Base-by-base conservation (phyloP, 306 rosid genomes). In the Vicia sativa region DNA sequence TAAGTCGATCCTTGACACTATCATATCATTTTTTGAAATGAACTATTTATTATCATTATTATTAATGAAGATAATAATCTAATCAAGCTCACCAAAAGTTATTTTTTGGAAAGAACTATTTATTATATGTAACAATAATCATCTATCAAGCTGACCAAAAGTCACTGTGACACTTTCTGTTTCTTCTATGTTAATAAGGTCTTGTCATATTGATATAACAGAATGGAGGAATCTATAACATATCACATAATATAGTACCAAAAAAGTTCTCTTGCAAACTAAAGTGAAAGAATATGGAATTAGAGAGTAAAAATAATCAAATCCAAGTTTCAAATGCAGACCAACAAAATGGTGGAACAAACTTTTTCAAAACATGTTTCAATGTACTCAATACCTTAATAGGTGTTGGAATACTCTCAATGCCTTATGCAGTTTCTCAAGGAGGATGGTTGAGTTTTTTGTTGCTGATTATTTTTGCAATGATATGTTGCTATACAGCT, bases 391-490 rank as follows among this genome's bases (percentile, higher is more conserved):
- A 91, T 19, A 69, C 86, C 28, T 71, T 91, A 23, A 71, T 91
- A 76, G 97, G 97, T 28, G 86, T 90, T 65, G 97, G 95, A 43
- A 75, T 87, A 53, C 78, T 87, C 10, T 86, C 97, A 28, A 79
- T 90, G 73, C 95, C 97, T 6, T 86, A 82, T 77, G 95, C 95
- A 38, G 70, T 90, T 34, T 79, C 86, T 14, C 65, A 84, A 76
- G 96, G 90, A 68, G 97, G 97, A 55, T 87, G 95, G 97, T 15
- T 82, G 19, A 86, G 90, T 72, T 56, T 87, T 14, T 37, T 79
- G 0, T 54, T 84, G 7, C 76, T 90, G 1, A 60, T 87, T 15
- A 3, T 80, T 1, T 73, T 90, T 13, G 89, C 83, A 1, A 70
- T 62, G 16, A 57, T 86, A 5, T 79, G 88, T 39, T 87, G 84